Base-by-base conservation (phyloP, 2,329 filamentous ascomycete genomes). In the Metarhizium rileyi region DNA sequence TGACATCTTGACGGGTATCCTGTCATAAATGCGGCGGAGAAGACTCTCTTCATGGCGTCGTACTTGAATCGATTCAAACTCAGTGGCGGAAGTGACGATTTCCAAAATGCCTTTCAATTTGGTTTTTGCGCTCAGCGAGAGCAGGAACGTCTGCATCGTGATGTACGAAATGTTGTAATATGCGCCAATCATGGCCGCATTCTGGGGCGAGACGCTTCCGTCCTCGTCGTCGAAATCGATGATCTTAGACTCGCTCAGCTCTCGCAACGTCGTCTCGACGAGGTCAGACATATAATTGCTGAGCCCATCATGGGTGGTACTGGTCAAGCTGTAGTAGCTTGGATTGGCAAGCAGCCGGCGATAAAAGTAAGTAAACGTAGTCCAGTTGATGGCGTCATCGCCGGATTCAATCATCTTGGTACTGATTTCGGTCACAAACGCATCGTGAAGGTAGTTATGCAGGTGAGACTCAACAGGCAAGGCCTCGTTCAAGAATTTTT, bases 141-240 rank as follows among this genome's bases (percentile, higher is more conserved):
- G 76, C 47, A 98, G 75, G 76, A 98, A 91, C 0, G 93, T 98
- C 70, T 98, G 91, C 90, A 98, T 98, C 3, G 93, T 98, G 66
- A 95, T 87, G 71, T 96, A 97, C 5, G 91, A 96, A 62, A 98
- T 95, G 69, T 96, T 97, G 77, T 98, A 98, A 75, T 98, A 97
- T 1, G 93, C 90, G 9, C 88, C 90, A 62, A 98, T 97, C 87
- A 96, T 96, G 57, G 93, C 93, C 2, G 91, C 87, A 66, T 98
- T 97, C 60, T 95, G 80, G 14, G 93, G 90, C 18, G 86, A 80
- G 42, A 97, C 84, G 1, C 83, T 84, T 59, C 95, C 91, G 63
- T 97, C 91, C 46, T 94, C 90, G 62, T 95, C 90, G 56, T 97
- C 91, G 45, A 95, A 80, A 59, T 97, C 90, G 57, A 98, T 90